Conservation (phyloP, 1,284 basidiomycete genomes). For the Ganoderma boninense region DNA sequence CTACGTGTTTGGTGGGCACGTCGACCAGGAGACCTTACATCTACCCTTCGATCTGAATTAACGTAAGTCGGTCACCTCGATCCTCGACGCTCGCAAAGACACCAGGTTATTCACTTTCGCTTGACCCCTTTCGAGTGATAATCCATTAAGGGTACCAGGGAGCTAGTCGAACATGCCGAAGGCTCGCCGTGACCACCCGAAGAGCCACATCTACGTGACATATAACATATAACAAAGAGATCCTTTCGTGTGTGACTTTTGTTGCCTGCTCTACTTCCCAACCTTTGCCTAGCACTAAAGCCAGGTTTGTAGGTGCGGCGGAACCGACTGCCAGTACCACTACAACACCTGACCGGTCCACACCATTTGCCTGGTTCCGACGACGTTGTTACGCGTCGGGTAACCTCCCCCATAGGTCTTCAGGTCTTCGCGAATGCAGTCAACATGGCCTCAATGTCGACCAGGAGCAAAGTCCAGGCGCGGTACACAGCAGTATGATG, state of each 20-base stretch:
- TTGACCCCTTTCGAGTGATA: slow-evolving; percentile 59
- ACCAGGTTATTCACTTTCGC: slow-evolving; percentile 6
- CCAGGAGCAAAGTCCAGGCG: slow-evolving; percentile 56
- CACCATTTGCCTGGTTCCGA: slow-evolving; percentile 61
- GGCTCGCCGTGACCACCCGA: slow-evolving; percentile 79
- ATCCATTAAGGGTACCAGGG: slow-evolving; percentile 82
- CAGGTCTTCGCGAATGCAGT: slow-evolving; percentile 12
- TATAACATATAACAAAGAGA: slow-evolving; percentile 86
- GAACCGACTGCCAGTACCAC: slow-evolving; percentile 98
- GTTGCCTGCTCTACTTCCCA: slow-evolving; percentile 9
- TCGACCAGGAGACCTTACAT: slow-evolving; percentile 97
- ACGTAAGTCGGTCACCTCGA: slow-evolving; percentile 60
- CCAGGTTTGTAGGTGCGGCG: slow-evolving; percentile 80
- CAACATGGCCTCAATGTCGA: slow-evolving; percentile 34
- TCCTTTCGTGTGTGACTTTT: slow-evolving; percentile 75
- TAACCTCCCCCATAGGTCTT: slow-evolving; percentile 45
- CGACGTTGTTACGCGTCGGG: slow-evolving; percentile 64
- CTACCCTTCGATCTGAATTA: slow-evolving; percentile 96
- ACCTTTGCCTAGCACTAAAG: slow-evolving; percentile 18
- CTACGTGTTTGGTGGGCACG: slow-evolving; percentile 97
- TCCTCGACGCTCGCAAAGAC: slow-evolving; percentile 13
- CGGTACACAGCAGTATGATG: slow-evolving; percentile 64
- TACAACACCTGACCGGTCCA: slow-evolving; percentile 99
- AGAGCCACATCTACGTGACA: slow-evolving; percentile 93
- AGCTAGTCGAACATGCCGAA: slow-evolving; percentile 72